Evolutionary conservation across 2,329 filamentous ascomycete genomes (phyloP).

Genomic region (Trichoderma gracile): DNA sequence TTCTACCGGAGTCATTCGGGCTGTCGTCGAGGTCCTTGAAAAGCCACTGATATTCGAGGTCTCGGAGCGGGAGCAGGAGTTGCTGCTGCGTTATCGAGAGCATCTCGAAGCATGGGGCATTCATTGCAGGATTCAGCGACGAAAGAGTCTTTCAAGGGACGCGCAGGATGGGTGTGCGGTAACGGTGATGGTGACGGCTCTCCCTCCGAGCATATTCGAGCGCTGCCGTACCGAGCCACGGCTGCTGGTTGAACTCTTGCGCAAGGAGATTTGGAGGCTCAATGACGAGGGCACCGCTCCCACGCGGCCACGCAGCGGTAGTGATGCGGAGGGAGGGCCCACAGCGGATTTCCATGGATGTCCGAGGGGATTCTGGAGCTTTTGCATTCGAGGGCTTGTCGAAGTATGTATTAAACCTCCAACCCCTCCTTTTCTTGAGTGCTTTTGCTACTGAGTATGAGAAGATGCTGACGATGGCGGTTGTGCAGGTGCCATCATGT

Average conservation of each 20-base stretch:
- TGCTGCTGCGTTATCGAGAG: slow-evolving; percentile 55
- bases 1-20: slow-evolving; percentile 22
- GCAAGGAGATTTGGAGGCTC: slow-evolving; percentile 70
- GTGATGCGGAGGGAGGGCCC: slow-evolving; percentile 39
- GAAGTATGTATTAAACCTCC: slow-evolving; percentile 52
- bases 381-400: slow-evolving; percentile 73
- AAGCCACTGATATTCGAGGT: slow-evolving; percentile 67
- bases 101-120: slow-evolving; percentile 78
- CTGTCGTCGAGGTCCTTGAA: slow-evolving; percentile 43
- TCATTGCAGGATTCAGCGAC: slow-evolving; percentile 51
- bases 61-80: slow-evolving; percentile 56
- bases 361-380: slow-evolving; percentile 73
- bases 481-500: slow-evolving; percentile 70
- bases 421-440: background rate
- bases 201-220: slow-evolving; percentile 74
- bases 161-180: slow-evolving; percentile 37
- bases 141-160: background rate
- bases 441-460: background rate
- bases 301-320: background rate
- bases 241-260: slow-evolving; percentile 71
- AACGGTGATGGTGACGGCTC: slow-evolving; percentile 54
- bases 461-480: background rate
- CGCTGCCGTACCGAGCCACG: slow-evolving; percentile 72
- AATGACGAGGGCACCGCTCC: slow-evolving; percentile 46
- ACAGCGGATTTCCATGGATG: slow-evolving; percentile 65